These are phyloP conservation scores for Nadsonia commutata DNA, from an alignment of 1,139 yeast species.

Conservation along the genomic window DNA sequence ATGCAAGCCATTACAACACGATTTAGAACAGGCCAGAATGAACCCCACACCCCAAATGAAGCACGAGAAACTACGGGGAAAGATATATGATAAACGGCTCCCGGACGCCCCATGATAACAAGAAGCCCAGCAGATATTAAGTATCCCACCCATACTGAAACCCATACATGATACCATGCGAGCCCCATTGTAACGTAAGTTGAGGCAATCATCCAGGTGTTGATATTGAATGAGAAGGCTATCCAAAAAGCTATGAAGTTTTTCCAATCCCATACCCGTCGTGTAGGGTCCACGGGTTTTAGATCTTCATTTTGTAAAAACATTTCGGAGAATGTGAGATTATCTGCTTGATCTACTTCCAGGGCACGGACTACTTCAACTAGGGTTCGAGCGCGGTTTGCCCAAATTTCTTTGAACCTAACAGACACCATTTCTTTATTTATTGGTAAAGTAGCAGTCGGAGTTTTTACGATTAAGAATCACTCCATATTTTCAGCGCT, in stretches of 20 bases:
- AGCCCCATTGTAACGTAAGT: constrained; percentile 63
- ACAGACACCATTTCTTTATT: too few relatives aligned
- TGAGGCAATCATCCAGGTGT: constrained; percentile 84
- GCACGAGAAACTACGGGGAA: constrained; percentile 26
- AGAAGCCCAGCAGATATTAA: constrained; percentile 21
- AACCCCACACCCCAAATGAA: constrained; percentile 26
- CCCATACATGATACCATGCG: constrained; percentile 85
- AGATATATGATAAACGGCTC: constrained; percentile 25
- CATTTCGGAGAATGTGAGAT: constrained; percentile 11
- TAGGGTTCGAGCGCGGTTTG: too few relatives aligned
- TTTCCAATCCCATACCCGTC: constrained; percentile 68
- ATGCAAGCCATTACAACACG: constrained; percentile 49
- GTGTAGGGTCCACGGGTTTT: constrained; percentile 53
- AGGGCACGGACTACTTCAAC: too few relatives aligned
- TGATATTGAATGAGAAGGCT: constrained; percentile 76
- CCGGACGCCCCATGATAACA: constrained; percentile 23
- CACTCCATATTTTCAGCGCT: too few relatives aligned
- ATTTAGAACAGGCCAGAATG: constrained; percentile 25
- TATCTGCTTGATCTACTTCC: constrained; percentile 14
- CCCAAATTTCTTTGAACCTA: too few relatives aligned
- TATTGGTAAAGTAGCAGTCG: too few relatives aligned
- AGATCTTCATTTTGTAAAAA: constrained; percentile 54
- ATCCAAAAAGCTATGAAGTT: constrained; percentile 71
- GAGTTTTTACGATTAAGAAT: too few relatives aligned
- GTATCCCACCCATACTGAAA: constrained; percentile 52